A percentile compares a stretch with the other conserved stretches of the same genome.
phyloP scores from a whole-genome alignment of 1,284 basidiomycete species.

The Leccinum huronense region DNA sequence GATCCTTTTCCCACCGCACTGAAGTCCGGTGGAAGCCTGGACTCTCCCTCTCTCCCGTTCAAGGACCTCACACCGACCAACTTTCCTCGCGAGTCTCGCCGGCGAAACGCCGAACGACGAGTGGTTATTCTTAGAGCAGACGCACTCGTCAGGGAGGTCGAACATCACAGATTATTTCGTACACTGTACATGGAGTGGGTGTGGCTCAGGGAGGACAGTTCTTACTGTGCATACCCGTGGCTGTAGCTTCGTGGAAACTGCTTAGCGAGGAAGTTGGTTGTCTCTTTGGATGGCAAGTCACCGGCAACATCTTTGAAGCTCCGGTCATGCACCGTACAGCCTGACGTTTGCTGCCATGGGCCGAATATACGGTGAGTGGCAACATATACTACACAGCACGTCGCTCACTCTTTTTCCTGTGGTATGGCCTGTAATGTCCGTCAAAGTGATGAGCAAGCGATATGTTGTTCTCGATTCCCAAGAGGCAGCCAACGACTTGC shows the following conservation, averaged over 20 bases:
- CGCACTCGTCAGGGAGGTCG: conserved; percentile 59
- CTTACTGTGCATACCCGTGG: no score
- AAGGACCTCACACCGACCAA: conserved; percentile 51
- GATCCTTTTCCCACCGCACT: conserved; percentile 11
- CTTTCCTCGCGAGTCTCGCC: conserved; percentile 59
- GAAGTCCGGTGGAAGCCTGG: conserved; percentile 22
- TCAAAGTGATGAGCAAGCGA: conserved; percentile 6
- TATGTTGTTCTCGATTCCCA: conserved; percentile 22
- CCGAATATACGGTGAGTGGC: conserved; percentile 39
- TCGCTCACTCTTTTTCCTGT: conserved; percentile 21
- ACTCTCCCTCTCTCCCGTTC: conserved; percentile 42
- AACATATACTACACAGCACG: conserved; percentile 27
- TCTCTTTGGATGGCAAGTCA: conserved; percentile 30
- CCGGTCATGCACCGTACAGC: conserved; percentile 41
- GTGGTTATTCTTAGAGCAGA: conserved; percentile 65
- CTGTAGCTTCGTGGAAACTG: no score
- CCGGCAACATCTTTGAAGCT: conserved; percentile 43
- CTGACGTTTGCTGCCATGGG: conserved; percentile 45
- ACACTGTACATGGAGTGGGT: conserved; percentile 74
- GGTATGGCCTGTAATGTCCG: conserved; percentile 25
- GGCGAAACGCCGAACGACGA: conserved; percentile 71
- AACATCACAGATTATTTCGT: conserved; percentile 73
- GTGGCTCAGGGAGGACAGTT: no score
- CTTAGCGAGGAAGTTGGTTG: no score
- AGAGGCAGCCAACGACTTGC: conserved; percentile 18